These are phyloP conservation scores for Diaporthe sp. DNA, from an alignment of 2,329 filamentous ascomycete genomes.

Conservation along the genomic window DNA sequence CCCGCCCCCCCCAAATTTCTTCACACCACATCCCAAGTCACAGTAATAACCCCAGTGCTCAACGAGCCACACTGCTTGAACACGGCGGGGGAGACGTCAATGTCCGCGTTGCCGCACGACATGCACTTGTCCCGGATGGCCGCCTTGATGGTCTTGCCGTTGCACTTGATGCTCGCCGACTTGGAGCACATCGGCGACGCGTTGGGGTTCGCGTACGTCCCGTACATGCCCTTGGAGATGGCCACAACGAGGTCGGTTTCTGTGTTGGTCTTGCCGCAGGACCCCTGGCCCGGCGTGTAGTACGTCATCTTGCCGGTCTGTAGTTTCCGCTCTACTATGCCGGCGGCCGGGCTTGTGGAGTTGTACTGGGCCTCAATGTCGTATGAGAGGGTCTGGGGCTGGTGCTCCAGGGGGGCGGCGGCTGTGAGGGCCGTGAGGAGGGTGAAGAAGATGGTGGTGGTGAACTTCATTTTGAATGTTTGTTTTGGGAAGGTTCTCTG, in stretches of 20 bases:
- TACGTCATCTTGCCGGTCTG: constrained; percentile 30
- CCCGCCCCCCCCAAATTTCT: neutral
- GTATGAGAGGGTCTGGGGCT: neutral
- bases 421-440: constrained; percentile 9
- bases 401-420: constrained; percentile 4
- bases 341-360: neutral
- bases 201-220: constrained; percentile 29
- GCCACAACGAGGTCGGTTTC: constrained; percentile 27
- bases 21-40: constrained; percentile 21
- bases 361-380: neutral
- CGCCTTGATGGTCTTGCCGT: constrained; percentile 28
- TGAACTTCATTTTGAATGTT: constrained; percentile 15
- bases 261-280: constrained; percentile 26
- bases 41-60: constrained; percentile 20
- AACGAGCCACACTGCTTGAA: constrained; percentile 17
- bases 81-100: constrained; percentile 30
- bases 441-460: neutral
- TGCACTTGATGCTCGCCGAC: constrained; percentile 17
- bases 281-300: constrained; percentile 25
- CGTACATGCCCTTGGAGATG: constrained; percentile 15
- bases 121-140: constrained; percentile 29
- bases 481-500: neutral
- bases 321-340: neutral
- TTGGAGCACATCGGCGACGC: constrained; percentile 25
- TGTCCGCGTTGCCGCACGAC: constrained; percentile 14